phyloP scores from a whole-genome alignment of 768 basidiomycete genomes.

The Tulasnella sp. region DNA sequence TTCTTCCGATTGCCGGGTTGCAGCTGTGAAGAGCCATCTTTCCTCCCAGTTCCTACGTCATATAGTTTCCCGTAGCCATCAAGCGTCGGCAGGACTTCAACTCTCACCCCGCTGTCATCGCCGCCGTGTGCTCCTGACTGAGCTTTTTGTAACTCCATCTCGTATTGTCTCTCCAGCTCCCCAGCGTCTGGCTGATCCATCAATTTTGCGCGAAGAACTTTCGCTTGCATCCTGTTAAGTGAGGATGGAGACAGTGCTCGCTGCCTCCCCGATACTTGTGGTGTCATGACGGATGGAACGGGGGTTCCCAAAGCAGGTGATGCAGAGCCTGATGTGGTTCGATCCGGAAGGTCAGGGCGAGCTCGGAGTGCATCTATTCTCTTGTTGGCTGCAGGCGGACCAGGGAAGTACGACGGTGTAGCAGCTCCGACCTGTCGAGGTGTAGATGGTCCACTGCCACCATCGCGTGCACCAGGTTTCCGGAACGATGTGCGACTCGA shows the following conservation, averaged over 20 bases:
- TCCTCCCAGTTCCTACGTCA: constrained; percentile 57
- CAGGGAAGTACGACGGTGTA: constrained; percentile 26
- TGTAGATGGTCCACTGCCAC: constrained; percentile 45
- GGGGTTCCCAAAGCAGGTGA: constrained; percentile 49
- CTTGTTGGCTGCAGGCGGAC: constrained; percentile 33
- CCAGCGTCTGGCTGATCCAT: constrained; percentile 69
- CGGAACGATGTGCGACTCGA: constrained; percentile 78
- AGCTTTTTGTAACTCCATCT: constrained; percentile 40
- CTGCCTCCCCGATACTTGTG: constrained; percentile 31
- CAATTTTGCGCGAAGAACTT: constrained; percentile 82
- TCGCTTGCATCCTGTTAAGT: constrained; percentile 86
- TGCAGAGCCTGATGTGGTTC: not conserved
- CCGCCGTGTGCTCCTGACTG: constrained; percentile 27
- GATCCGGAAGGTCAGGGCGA: constrained; percentile 33
- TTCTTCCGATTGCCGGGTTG: constrained; percentile 64
- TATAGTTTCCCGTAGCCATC: constrained; percentile 79
- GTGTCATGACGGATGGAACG: constrained; percentile 84
- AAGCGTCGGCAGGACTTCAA: constrained; percentile 81
- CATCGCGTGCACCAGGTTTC: constrained; percentile 52
- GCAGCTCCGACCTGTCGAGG: constrained; percentile 29
- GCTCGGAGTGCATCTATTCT: constrained; percentile 52
- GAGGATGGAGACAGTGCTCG: constrained; percentile 52
- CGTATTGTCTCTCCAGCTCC: constrained; percentile 75
- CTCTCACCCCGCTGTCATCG: constrained; percentile 33
- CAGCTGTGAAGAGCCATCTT: too few relatives aligned